Evolutionary conservation across 805 yeast species (phyloP).

Genomic region (Candida koratica): DNA sequence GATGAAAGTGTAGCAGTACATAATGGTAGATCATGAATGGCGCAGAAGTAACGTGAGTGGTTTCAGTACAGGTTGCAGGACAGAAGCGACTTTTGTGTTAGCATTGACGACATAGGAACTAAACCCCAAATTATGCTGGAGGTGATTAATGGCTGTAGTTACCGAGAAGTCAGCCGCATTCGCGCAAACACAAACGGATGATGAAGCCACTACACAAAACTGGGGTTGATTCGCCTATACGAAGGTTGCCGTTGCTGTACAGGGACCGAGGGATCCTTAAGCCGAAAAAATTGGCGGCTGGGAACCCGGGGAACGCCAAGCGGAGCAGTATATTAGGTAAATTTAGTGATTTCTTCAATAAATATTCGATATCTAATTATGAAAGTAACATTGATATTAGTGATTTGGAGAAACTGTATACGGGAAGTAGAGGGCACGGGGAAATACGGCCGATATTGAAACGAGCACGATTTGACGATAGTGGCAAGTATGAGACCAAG

Average conservation of each 20-base stretch:
- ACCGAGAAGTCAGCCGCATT: neutral
- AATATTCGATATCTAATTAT: constrained; percentile 11
- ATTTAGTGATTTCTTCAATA: constrained; percentile 12
- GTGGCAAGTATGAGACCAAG: neutral
- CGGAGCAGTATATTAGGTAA: constrained; percentile 9
- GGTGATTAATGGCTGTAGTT: neutral
- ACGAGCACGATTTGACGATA: neutral
- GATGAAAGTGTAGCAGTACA: too few relatives aligned
- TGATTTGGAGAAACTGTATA: constrained; percentile 9
- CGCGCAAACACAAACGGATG: neutral
- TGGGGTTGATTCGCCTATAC: constrained; percentile 6
- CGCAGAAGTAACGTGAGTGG: too few relatives aligned
- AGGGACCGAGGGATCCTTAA: constrained; percentile 14
- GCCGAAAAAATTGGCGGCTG: constrained; percentile 7
- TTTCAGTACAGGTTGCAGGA: too few relatives aligned
- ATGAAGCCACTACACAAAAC: neutral
- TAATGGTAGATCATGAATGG: too few relatives aligned
- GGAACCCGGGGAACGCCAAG: neutral
- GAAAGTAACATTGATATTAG: constrained; percentile 12
- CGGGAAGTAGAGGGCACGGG: neutral
- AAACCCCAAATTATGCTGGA: too few relatives aligned
- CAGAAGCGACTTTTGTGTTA: too few relatives aligned
- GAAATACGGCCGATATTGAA: neutral
- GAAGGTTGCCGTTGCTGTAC: neutral
- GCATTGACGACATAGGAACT: too few relatives aligned